Evolutionary conservation across 129 eudicot species (phyloP).

Genomic region (Glebionis coronaria): DNA sequence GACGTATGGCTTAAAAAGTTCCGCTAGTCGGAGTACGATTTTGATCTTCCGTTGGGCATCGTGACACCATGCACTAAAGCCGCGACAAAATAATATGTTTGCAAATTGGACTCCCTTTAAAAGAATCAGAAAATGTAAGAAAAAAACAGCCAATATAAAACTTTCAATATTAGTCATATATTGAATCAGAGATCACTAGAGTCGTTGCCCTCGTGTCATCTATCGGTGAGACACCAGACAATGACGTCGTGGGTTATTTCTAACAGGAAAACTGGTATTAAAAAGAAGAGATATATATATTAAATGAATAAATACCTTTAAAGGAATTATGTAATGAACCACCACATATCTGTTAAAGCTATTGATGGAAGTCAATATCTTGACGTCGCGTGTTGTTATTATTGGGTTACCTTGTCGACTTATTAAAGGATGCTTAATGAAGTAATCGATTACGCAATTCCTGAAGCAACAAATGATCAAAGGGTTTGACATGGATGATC

Average conservation of each 20-base stretch:
- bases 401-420: constrained; percentile 40
- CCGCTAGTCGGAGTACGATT: constrained; percentile 8
- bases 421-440: constrained; percentile 29
- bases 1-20: constrained; percentile 17
- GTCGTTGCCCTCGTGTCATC: no score
- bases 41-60: constrained; percentile 5
- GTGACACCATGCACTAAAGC: constrained; percentile 10
- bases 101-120: constrained; percentile 10
- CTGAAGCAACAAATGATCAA: neutral
- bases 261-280: no score
- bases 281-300: constrained; percentile 15
- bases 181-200: neutral
- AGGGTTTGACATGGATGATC: constrained; percentile 42
- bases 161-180: neutral
- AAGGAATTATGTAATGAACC: no score
- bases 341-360: constrained; percentile 62
- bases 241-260: no score
- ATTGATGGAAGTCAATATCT: constrained; percentile 52
- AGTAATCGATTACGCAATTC: constrained; percentile 21
- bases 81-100: constrained; percentile 4
- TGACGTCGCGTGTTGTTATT: constrained; percentile 42
- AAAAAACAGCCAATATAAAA: neutral
- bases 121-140: neutral
- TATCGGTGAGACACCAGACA: no score
- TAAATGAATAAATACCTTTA: constrained; percentile 4